Evolutionary conservation across 441 rosid genomes (phyloP).

Genomic region (Pelargonium cotyledonis): DNA sequence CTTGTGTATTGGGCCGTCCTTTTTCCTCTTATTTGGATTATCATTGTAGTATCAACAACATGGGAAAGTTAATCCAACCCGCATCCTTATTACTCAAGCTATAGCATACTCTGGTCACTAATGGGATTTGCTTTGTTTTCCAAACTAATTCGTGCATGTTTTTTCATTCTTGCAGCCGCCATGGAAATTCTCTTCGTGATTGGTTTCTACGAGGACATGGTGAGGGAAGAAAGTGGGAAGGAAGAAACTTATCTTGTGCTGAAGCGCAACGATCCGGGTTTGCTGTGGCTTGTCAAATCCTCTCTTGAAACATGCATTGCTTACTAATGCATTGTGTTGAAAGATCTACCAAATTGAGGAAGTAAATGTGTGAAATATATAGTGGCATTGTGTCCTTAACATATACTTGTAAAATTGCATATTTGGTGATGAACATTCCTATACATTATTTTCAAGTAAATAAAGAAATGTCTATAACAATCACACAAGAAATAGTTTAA

Average conservation of each 20-base stretch:
- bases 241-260: constrained; percentile 58
- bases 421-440: neutral
- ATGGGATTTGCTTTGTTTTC: neutral
- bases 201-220: constrained; percentile 71
- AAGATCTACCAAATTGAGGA: neutral
- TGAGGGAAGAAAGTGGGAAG: constrained; percentile 39
- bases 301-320: constrained; percentile 50
- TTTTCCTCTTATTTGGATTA: neutral
- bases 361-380: constrained; percentile 8
- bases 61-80: too few species aligned
- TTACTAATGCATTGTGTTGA: constrained; percentile 20
- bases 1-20: too few species aligned
- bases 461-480: too few species aligned
- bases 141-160: neutral
- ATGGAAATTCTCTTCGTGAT: constrained; percentile 61
- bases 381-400: neutral
- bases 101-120: too few species aligned
- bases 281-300: constrained; percentile 91
- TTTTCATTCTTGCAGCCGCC: constrained; percentile 47
- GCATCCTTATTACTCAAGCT: too few species aligned
- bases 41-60: neutral
- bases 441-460: too few species aligned
- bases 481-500: too few species aligned
- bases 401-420: constrained; percentile 7
- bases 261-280: constrained; percentile 85